A percentile compares a stretch with the other conserved stretches of the same genome.
phyloP scores from a whole-genome alignment of 495 filamentous ascomycete species.

The Oidiodendron maius region DNA sequence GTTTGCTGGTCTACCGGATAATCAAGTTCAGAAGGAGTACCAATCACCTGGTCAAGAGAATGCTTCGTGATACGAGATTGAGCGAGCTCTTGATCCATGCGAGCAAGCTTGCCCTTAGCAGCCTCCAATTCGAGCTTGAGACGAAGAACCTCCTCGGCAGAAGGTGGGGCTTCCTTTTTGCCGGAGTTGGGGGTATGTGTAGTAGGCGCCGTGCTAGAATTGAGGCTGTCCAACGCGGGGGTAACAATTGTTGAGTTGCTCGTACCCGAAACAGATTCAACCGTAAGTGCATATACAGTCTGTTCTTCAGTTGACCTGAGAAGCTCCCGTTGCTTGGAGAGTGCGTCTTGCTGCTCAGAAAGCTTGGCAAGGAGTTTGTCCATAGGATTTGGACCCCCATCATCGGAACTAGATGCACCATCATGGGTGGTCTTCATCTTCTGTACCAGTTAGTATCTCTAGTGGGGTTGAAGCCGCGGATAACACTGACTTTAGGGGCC shows the following conservation, averaged over 20 bases:
- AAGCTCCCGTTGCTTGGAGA: slow-evolving; percentile 48
- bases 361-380: slow-evolving; percentile 62
- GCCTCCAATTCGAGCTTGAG: slow-evolving; percentile 70
- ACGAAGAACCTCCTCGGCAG: slow-evolving; percentile 39
- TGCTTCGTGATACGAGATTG: slow-evolving; percentile 72
- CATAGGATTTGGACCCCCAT: slow-evolving; percentile 35
- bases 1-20: slow-evolving; percentile 18
- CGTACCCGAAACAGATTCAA: slow-evolving; percentile 39
- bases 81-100: slow-evolving; percentile 77
- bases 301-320: slow-evolving; percentile 39
- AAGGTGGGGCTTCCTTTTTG: slow-evolving; percentile 21
- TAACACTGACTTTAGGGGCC: slow-evolving; percentile 22
- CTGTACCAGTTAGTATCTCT: slow-evolving; percentile 29
- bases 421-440: slow-evolving; percentile 45
- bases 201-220: slow-evolving; percentile 33
- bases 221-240: slow-evolving; percentile 44
- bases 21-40: slow-evolving; percentile 53
- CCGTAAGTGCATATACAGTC: slow-evolving; percentile 23
- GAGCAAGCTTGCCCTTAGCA: slow-evolving; percentile 72
- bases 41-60: slow-evolving; percentile 67
- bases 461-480: not conserved
- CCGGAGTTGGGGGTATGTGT: slow-evolving; percentile 39
- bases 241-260: slow-evolving; percentile 51
- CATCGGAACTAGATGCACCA: slow-evolving; percentile 11
- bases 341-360: slow-evolving; percentile 56